Conservation (phyloP, 805 yeast genomes). For the Metschnikowia borealis region DNA sequence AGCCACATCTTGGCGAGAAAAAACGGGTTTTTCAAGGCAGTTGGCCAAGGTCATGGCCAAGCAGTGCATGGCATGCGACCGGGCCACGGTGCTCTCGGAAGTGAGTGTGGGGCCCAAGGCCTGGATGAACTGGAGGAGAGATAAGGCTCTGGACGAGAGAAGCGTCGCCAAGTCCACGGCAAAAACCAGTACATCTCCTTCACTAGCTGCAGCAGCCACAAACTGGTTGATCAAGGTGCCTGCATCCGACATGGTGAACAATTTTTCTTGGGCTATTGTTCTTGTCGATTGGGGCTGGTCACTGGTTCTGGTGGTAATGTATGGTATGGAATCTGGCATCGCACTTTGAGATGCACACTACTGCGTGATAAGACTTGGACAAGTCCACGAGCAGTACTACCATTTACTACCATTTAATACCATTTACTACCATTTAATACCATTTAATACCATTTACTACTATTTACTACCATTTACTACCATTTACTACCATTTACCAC, state of each 20-base stretch:
- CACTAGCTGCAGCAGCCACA: slow-evolving; percentile 28
- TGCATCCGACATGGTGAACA: slow-evolving; percentile 15
- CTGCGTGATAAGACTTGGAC: too few relatives aligned
- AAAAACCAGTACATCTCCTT: slow-evolving; percentile 20
- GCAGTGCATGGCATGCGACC: slow-evolving; percentile 46
- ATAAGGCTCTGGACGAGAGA: slow-evolving; percentile 20
- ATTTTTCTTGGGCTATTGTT: too few relatives aligned
- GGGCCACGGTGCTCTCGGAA: slow-evolving; percentile 49
- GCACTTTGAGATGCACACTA: too few relatives aligned
- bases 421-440: too few relatives aligned
- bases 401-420: too few relatives aligned
- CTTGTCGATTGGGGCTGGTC: too few relatives aligned
- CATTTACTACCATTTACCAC: too few relatives aligned
- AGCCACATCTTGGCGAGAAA: slow-evolving; percentile 44
- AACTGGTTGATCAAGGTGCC: slow-evolving; percentile 35
- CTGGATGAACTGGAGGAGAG: slow-evolving; percentile 52
- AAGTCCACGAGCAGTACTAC: too few relatives aligned
- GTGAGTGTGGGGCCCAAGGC: slow-evolving; percentile 60
- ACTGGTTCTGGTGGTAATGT: too few relatives aligned
- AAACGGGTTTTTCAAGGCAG: slow-evolving; percentile 20
- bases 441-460: too few relatives aligned
- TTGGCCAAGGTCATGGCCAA: slow-evolving; percentile 33
- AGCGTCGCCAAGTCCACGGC: slow-evolving; percentile 22
- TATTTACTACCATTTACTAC: too few relatives aligned
- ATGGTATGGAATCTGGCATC: too few relatives aligned